A percentile compares a stretch with the other conserved stretches of the same genome.
Evolutionary conservation across 805 yeast species (phyloP).

Genomic region (Cyberlindnera mycetangii): DNA sequence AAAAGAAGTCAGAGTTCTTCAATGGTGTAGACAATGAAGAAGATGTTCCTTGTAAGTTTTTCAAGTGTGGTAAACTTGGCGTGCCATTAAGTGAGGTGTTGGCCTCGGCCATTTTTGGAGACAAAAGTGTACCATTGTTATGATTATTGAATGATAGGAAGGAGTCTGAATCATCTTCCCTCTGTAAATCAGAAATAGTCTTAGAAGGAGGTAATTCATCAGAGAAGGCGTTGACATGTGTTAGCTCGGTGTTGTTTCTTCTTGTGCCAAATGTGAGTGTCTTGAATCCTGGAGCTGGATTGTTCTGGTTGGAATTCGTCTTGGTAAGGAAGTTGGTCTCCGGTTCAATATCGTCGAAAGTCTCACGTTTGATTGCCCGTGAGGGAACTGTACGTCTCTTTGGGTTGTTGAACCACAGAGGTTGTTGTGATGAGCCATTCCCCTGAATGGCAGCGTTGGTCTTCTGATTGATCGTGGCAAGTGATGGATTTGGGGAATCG

Average conservation of each 20-base stretch:
- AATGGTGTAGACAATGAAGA: slow-evolving; percentile 22
- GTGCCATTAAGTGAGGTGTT: slow-evolving; percentile 5
- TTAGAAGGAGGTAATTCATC: slow-evolving; percentile 41
- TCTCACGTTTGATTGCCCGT: slow-evolving; percentile 41
- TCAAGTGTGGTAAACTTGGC: not conserved
- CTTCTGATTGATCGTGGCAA: slow-evolving; percentile 26
- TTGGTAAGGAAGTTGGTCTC: slow-evolving; percentile 26
- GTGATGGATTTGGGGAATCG: slow-evolving; percentile 21
- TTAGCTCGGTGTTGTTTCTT: slow-evolving; percentile 24
- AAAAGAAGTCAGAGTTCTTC: slow-evolving; percentile 6
- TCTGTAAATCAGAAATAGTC: slow-evolving; percentile 39
- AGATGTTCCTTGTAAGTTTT: slow-evolving; percentile 1
- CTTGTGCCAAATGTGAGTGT: slow-evolving; percentile 38
- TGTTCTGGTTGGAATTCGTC: slow-evolving; percentile 11
- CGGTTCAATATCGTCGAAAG: slow-evolving; percentile 19
- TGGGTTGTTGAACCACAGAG: slow-evolving; percentile 40
- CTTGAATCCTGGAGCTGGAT: slow-evolving; percentile 32
- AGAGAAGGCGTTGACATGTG: slow-evolving; percentile 32
- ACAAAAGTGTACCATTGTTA: slow-evolving; percentile 9
- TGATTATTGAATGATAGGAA: slow-evolving; percentile 21
- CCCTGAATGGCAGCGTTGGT: slow-evolving; percentile 8
- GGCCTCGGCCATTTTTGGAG: slow-evolving; percentile 8
- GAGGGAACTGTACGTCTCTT: slow-evolving; percentile 47
- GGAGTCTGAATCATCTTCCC: slow-evolving; percentile 33
- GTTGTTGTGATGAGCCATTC: slow-evolving; percentile 13